Conservation (phyloP, 2,329 filamentous ascomycete species). For the Calonectria naviculata region DNA sequence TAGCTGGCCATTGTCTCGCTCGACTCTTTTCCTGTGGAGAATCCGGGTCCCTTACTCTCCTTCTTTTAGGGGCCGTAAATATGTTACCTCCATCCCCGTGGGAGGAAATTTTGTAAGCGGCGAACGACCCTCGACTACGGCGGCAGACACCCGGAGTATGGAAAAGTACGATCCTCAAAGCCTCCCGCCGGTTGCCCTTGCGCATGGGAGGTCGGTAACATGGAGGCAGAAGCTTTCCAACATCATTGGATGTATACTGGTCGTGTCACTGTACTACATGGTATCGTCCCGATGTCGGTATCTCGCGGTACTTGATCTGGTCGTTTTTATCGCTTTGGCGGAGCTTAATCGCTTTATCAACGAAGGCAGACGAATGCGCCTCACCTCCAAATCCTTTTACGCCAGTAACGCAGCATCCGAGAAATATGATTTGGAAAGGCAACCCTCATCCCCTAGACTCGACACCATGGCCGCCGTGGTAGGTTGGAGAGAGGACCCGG, state of each 20-base stretch:
- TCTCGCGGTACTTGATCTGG: not conserved
- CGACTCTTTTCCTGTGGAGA: no score
- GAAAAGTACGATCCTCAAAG: not conserved
- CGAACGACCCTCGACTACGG: not conserved
- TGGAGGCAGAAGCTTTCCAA: constrained; percentile 5
- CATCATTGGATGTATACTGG: not conserved
- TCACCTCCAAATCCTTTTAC: not conserved
- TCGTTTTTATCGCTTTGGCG: not conserved
- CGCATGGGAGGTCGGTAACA: not conserved
- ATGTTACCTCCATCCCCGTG: no score
- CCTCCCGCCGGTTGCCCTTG: not conserved
- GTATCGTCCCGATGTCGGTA: not conserved
- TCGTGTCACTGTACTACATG: not conserved
- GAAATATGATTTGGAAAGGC: not conserved
- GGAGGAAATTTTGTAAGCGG: not conserved
- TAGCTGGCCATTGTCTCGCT: no score
- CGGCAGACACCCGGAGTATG: not conserved
- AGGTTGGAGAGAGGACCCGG: constrained; percentile 39
- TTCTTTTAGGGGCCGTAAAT: no score
- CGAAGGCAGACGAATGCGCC: not conserved
- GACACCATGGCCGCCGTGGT: constrained; percentile 39
- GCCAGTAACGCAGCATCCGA: not conserved
- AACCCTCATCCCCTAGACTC: constrained; percentile 10
- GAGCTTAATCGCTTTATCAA: constrained; percentile 8
- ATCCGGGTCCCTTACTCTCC: no score